Base-by-base conservation (phyloP, 78 protist species). In the Cavenderia fasciculata region DNA sequence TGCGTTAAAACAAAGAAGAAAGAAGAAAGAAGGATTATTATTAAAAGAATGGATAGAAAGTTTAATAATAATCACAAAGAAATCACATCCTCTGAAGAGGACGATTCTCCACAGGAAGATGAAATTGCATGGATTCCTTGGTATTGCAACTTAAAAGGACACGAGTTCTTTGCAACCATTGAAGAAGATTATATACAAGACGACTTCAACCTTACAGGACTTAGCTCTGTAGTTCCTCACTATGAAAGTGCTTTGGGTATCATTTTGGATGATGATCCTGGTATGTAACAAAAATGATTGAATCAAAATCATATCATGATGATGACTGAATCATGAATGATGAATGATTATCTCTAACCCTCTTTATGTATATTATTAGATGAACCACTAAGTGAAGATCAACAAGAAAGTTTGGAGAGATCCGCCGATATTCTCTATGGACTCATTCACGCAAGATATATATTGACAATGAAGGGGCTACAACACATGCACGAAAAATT, bases 361-460 rank as follows among this genome's bases (percentile, higher is more conserved):
- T 18, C 29, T 16, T 44, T 25, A 54, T 11, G 34, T 29, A 2
- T 34, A 29, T 12, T 36, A 4, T 21, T 21, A 76, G 93, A 85
- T 5, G 89, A 85, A 0, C 68, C 76, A 68, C 57, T 88, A 27
- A 85, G 92, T 34, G 94, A 92, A 56, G 97, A 95, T 57, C 94
- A 90, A 52, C 87, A 68, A 36, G 96, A 93, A 78, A 87, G 65
- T 27, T 56, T 93, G 14, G 87, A 86, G 56, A 38, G 90, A 44
- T 72, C 86, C 10, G 99, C 99, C 4, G 97, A 95, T 70, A 63
- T 89, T 70, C 95, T 98, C 18, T 98, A 97, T 75, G 99, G 99
- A 10, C 87, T 98, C 46, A 96, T 98, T n/a, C 99, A 98, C 66
- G 99, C 99, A 23, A 77, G 99, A 19, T 98, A 89, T 73, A 98